Base-by-base conservation (phyloP, 495 filamentous ascomycete species). In the Daldinia bambusicola region DNA sequence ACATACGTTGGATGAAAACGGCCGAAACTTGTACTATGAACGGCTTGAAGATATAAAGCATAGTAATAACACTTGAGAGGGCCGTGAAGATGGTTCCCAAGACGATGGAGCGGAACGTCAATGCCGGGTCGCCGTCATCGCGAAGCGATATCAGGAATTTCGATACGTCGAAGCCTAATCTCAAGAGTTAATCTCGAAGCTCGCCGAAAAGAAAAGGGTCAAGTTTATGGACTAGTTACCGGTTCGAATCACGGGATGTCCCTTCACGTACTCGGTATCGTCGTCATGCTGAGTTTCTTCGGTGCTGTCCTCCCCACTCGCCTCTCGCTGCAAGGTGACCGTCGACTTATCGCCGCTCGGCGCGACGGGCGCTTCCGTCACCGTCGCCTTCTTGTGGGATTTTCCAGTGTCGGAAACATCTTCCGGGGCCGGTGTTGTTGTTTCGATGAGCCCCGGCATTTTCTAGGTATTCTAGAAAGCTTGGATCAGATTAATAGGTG, bases 41-140 rank as follows among this genome's bases (percentile, higher is more conserved):
- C 0, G 66, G 66, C 13, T 69, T 69, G 26, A 69, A 69, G 2
- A 34, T 58, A 8, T 69, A 69, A 14, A 69, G 66, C 32, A 69
- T 69, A 1, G 66, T 77, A 80, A 86, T 86, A 16, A 83, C 79
- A 18, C 83, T 81, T 56, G 83, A 81, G 70, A 86, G 84, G 26
- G 74, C 80, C 0, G 84, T 74, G 31, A 86, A 78, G 22, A 63
- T 60, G 13, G 82, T 79, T 31, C 82, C 82, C 38, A 86, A 64
- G 48, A 85, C 60, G 6, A 86, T 61, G 32, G 78, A 79, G 0
- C 84, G 80, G 64, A 86, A 84, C 22, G 80, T 86, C 55, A 85
- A 67, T 10, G 82, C 74, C 5, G 70, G 76, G 16, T 85, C 80
- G 40, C 67, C 65, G 63, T 86, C 84, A 68, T 86, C 83, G 34